Evolutionary conservation across 2,329 filamentous ascomycete species (phyloP).

Genomic region (Bipolaris bicolor): DNA sequence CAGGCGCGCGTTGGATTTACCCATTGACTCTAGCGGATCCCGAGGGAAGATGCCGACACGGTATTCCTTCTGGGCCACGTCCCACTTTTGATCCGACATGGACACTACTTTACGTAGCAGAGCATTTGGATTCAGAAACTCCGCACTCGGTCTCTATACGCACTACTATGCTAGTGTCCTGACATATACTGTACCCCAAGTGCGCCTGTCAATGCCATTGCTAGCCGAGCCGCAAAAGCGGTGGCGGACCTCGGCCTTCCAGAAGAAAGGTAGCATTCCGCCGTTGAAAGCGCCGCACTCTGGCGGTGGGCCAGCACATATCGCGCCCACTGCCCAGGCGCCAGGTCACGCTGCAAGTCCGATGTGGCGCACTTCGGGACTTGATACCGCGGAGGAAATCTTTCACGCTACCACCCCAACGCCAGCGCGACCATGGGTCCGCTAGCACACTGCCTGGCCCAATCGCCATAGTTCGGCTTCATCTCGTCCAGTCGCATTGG

Average conservation of each 20-base stretch:
- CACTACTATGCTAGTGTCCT: not conserved
- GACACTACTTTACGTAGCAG: not conserved
- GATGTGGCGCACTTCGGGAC: conserved; percentile 14
- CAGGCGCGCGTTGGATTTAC: not conserved
- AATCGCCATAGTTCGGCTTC: conserved; percentile 26
- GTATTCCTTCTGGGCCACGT: not conserved
- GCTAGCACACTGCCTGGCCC: conserved; percentile 5
- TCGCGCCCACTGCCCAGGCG: conserved; percentile 10
- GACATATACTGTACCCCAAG: not conserved
- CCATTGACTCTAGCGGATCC: too few relatives aligned
- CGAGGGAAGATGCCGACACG: not conserved
- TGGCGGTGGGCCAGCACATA: conserved; percentile 9
- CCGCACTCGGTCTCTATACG: not conserved
- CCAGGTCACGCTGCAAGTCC: conserved; percentile 28
- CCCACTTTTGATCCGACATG: conserved; percentile 4
- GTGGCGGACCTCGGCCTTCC: conserved; percentile 1
- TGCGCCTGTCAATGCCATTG: not conserved
- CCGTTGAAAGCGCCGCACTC: conserved; percentile 30
- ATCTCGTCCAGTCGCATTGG: conserved; percentile 34
- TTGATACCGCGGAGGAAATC: conserved; percentile 17
- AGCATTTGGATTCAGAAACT: not conserved
- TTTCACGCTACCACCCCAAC: conserved; percentile 19
- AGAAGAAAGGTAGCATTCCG: conserved; percentile 8
- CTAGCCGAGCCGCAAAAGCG: not conserved
- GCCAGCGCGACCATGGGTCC: conserved; percentile 17